Conservation (phyloP, 2,329 filamentous ascomycete genomes). For the Akanthomyces uredinophilus region DNA sequence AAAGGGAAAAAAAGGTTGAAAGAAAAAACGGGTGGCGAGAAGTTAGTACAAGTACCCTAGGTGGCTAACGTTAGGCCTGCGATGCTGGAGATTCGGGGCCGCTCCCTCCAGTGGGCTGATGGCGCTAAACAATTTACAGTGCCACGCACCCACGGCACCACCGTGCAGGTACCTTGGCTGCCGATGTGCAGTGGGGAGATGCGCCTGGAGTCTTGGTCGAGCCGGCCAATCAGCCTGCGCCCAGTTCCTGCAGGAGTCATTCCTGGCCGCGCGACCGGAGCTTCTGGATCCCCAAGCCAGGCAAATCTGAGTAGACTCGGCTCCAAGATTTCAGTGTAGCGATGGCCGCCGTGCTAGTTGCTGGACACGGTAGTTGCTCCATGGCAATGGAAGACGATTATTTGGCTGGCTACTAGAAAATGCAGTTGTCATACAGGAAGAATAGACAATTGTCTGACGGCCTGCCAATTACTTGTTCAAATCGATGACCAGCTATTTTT, state of each 20-base stretch:
- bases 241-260: not conserved
- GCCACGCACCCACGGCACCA: not conserved
- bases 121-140: not conserved
- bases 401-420: too few species aligned
- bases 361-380: too few species aligned
- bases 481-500: too few species aligned
- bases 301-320: too few species aligned
- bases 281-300: too few species aligned
- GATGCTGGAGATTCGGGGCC: not conserved
- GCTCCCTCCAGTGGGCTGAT: not conserved
- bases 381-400: too few species aligned
- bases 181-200: not conserved
- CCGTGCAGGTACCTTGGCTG: not conserved
- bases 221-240: not conserved
- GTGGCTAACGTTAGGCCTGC: too few species aligned
- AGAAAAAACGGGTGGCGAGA: constrained; percentile 8
- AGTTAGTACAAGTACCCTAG: not conserved
- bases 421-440: too few species aligned
- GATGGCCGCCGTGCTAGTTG: too few species aligned
- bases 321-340: too few species aligned
- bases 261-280: not conserved
- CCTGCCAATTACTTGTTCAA: too few species aligned
- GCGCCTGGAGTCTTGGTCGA: not conserved
- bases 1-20: constrained; percentile 10
- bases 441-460: too few species aligned